These are phyloP conservation scores for Begonia loranthoides DNA, from an alignment of 306 rosid species.

Conservation along the genomic window DNA sequence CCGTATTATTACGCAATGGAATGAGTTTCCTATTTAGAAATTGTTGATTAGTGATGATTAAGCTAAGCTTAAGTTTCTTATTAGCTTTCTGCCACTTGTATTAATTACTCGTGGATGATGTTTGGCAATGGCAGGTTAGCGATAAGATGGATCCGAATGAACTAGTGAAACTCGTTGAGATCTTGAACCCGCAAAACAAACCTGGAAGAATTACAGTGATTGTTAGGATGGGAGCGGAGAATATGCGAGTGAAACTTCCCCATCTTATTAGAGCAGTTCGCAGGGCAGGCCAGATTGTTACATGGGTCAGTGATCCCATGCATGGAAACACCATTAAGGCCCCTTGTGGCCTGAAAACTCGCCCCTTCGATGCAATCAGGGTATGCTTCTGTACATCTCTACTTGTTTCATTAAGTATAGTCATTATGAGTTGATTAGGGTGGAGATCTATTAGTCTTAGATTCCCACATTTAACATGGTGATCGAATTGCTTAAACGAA, in stretches of 20 bases:
- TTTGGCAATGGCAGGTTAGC: slow-evolving; percentile 73
- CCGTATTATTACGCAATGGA: not conserved
- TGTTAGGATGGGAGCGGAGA: slow-evolving; percentile 99
- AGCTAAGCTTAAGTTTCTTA: too few relatives aligned
- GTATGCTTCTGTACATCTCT: slow-evolving; percentile 22
- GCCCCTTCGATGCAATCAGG: slow-evolving; percentile 92
- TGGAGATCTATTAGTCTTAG: too few relatives aligned
- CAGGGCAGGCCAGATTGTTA: slow-evolving; percentile 78
- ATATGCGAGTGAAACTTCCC: slow-evolving; percentile 98
- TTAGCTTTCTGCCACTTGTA: not conserved
- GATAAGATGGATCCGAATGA: slow-evolving; percentile 94
- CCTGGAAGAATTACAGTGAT: slow-evolving; percentile 89
- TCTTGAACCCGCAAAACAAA: slow-evolving; percentile 88
- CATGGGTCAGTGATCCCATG: slow-evolving; percentile 99
- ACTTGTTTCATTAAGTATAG: too few relatives aligned
- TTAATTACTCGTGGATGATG: slow-evolving; percentile 6
- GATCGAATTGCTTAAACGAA: too few relatives aligned
- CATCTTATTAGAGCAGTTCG: slow-evolving; percentile 93
- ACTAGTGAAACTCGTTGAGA: slow-evolving; percentile 79
- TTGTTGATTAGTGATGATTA: too few relatives aligned
- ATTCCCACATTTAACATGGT: too few relatives aligned
- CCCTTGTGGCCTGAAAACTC: slow-evolving; percentile 98
- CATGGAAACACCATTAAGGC: slow-evolving; percentile 99
- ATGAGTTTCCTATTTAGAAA: too few relatives aligned
- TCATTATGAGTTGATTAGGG: too few relatives aligned